A percentile compares a stretch with the other conserved stretches of the same genome.
These are phyloP conservation scores for Barnettozyma botsteinii DNA, from an alignment of 805 yeast species.

Conservation along the genomic window DNA sequence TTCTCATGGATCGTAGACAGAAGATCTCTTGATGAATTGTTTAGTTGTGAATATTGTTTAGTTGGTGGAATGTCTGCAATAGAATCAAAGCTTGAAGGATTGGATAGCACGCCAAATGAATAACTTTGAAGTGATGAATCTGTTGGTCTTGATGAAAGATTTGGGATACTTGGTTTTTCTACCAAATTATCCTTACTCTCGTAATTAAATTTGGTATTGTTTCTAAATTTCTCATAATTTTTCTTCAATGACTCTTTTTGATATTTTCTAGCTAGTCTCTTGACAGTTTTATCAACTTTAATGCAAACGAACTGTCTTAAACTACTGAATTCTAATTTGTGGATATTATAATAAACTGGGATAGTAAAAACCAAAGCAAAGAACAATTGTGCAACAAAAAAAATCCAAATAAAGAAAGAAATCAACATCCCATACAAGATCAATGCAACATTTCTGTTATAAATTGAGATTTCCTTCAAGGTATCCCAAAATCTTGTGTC, in stretches of 20 bases:
- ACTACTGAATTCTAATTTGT: constrained; percentile 33
- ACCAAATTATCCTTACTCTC: neutral
- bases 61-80: constrained; percentile 1
- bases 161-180: constrained; percentile 11
- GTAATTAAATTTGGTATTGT: neutral
- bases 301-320: constrained; percentile 58
- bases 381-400: constrained; percentile 52
- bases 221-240: neutral
- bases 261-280: constrained; percentile 40
- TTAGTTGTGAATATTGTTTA: constrained; percentile 6
- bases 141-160: constrained; percentile 1
- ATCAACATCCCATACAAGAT: constrained; percentile 69
- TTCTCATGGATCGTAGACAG: neutral
- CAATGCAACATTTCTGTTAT: constrained; percentile 61
- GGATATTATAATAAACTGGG: constrained; percentile 44
- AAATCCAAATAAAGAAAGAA: constrained; percentile 67
- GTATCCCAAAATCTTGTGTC: constrained; percentile 31
- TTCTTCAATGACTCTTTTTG: constrained; percentile 29
- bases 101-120: neutral
- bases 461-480: constrained; percentile 51
- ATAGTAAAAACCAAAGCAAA: constrained; percentile 48
- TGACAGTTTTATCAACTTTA: constrained; percentile 52
- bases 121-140: neutral
- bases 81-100: constrained; percentile 8
- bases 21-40: neutral